phyloP scores from a whole-genome alignment of 345 rosid species.

The Lepidium sativum region DNA sequence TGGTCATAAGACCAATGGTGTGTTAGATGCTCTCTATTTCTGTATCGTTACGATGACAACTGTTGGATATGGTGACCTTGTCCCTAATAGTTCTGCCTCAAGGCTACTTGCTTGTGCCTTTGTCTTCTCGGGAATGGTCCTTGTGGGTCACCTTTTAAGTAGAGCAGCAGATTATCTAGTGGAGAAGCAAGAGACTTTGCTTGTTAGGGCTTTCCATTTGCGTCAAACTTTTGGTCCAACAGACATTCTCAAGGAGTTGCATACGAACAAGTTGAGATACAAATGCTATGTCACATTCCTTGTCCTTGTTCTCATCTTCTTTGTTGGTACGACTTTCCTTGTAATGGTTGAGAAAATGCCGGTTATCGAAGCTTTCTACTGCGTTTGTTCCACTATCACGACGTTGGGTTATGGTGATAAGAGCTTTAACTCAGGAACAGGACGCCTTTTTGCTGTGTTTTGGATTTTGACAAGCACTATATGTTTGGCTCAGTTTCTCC shows the following conservation, averaged over 20 bases:
- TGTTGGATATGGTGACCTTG: constrained; percentile 94
- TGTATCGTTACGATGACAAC: constrained; percentile 88
- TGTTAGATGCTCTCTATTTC: constrained; percentile 68
- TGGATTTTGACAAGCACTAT: constrained; percentile 63
- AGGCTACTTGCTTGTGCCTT: constrained; percentile 68
- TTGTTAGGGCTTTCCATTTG: constrained; percentile 50
- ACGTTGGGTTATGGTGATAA: constrained; percentile 81
- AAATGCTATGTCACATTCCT: constrained; percentile 40
- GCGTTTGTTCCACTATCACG: constrained; percentile 75
- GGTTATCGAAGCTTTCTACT: constrained; percentile 56
- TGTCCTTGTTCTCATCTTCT: constrained; percentile 35
- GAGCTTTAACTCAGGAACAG: constrained; percentile 50
- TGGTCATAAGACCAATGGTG: constrained; percentile 57
- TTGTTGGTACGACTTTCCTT: constrained; percentile 45
- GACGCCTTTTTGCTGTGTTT: constrained; percentile 60
- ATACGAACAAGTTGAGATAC: constrained; percentile 41
- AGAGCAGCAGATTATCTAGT: constrained; percentile 75
- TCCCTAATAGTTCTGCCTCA: constrained; percentile 42
- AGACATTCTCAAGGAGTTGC: constrained; percentile 47
- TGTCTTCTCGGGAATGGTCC: constrained; percentile 76
- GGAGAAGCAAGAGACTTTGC: constrained; percentile 77
- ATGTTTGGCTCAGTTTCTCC: constrained; percentile 59
- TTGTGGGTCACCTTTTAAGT: constrained; percentile 52
- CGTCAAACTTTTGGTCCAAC: constrained; percentile 32
- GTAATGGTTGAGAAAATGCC: constrained; percentile 35